These are phyloP conservation scores for Hyphopichia homilentoma DNA, from an alignment of 805 yeast species.

Conservation along the genomic window DNA sequence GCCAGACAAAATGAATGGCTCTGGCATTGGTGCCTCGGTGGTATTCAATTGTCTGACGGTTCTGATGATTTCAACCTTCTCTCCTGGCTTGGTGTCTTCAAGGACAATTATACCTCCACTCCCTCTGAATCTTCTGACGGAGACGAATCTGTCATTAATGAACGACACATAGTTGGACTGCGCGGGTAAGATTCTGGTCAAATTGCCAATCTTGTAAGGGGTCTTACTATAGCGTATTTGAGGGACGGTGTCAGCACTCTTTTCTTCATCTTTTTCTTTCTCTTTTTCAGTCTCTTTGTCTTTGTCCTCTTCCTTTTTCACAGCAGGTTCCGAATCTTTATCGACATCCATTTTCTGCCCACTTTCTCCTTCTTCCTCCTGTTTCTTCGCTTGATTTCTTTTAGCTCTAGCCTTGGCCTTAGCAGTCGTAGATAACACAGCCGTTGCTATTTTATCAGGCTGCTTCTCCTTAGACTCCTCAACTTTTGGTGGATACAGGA, in stretches of 20 bases:
- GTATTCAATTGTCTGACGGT: slow-evolving; percentile 78
- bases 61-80: slow-evolving; percentile 63
- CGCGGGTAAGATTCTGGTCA: slow-evolving; percentile 85
- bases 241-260: slow-evolving; percentile 27
- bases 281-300: slow-evolving; percentile 10
- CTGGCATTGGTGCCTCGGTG: slow-evolving; percentile 72
- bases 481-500: slow-evolving; percentile 85
- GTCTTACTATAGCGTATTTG: slow-evolving; percentile 54
- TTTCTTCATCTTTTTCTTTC: slow-evolving; percentile 21
- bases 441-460: slow-evolving; percentile 87
- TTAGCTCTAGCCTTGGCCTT: slow-evolving; percentile 92
- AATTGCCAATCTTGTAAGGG: slow-evolving; percentile 69
- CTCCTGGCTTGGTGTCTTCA: slow-evolving; percentile 58
- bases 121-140: slow-evolving; percentile 73
- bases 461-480: slow-evolving; percentile 78
- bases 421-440: slow-evolving; percentile 89
- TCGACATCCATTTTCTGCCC: slow-evolving; percentile 42
- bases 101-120: slow-evolving; percentile 70
- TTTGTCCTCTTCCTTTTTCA: slow-evolving; percentile 12
- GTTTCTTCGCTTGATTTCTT: slow-evolving; percentile 51
- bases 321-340: slow-evolving; percentile 13
- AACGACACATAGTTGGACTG: slow-evolving; percentile 84
- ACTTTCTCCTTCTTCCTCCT: slow-evolving; percentile 51
- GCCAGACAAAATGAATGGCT: slow-evolving; percentile 62
- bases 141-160: slow-evolving; percentile 73